Percentiles rank a stretch among this genome's conserved stretches.
These are phyloP conservation scores for Rhododendron kiyosumense DNA, from an alignment of 148 eudicot genomes.

Conservation along the genomic window DNA sequence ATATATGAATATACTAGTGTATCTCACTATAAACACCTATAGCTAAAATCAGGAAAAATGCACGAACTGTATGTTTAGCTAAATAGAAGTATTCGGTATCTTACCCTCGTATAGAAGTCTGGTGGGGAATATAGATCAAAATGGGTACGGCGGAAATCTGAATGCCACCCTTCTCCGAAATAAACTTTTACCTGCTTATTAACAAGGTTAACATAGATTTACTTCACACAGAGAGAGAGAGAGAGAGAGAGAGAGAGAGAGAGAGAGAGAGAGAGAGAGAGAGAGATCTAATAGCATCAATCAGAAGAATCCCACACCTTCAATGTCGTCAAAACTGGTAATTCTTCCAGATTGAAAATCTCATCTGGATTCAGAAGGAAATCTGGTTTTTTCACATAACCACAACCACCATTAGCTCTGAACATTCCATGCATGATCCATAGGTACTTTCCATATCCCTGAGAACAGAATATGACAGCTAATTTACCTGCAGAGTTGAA, in stretches of 20 bases:
- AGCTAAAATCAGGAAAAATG: background rate
- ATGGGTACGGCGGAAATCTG: slow-evolving; percentile 38
- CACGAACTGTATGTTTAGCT: background rate
- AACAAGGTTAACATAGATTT: slow-evolving; percentile 1
- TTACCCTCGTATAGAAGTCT: slow-evolving; percentile 62
- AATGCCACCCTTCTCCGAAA: slow-evolving; percentile 69
- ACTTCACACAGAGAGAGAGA: background rate
- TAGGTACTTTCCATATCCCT: slow-evolving; percentile 58
- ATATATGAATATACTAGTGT: background rate
- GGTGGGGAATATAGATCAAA: slow-evolving; percentile 72
- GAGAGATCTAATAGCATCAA: background rate
- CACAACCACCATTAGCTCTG: slow-evolving; percentile 72
- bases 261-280: background rate
- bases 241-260: background rate
- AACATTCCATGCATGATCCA: slow-evolving; percentile 81
- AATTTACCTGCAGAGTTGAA: background rate
- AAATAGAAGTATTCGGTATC: background rate
- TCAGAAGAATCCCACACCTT: slow-evolving; percentile 33
- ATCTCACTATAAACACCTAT: background rate
- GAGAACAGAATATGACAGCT: background rate
- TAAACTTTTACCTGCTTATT: slow-evolving; percentile 48
- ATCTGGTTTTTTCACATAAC: slow-evolving; percentile 67
- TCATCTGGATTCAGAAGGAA: slow-evolving; percentile 27
- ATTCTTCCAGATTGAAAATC: slow-evolving; percentile 28
- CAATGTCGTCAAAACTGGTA: slow-evolving; percentile 34